Conservation (phyloP, 1,139 yeast species). For the Spathaspora sp. region DNA sequence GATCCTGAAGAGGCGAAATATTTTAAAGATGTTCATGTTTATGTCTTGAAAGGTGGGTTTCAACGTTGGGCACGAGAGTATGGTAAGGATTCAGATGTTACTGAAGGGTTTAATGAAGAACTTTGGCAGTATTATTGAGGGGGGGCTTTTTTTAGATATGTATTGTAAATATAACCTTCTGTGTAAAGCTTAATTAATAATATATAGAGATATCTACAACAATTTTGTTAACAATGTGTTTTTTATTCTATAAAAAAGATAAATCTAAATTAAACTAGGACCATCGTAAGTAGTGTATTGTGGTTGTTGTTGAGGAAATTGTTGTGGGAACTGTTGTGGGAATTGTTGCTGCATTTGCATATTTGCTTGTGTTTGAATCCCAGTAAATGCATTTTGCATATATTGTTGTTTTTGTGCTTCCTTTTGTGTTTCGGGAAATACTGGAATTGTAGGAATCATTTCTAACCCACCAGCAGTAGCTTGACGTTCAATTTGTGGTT, state of each 20-base stretch:
- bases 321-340: constrained; percentile 8
- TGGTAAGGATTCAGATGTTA: constrained; percentile 64
- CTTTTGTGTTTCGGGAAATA: constrained; percentile 62
- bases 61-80: constrained; percentile 75
- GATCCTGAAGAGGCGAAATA: constrained; percentile 24
- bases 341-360: constrained; percentile 12
- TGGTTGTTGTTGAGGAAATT: constrained; percentile 12
- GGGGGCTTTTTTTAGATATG: constrained; percentile 1
- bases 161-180: not conserved
- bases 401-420: constrained; percentile 37
- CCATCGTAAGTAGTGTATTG: constrained; percentile 21
- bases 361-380: constrained; percentile 33
- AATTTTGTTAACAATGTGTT: not conserved
- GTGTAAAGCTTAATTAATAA: constrained; percentile 4
- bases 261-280: constrained; percentile 25
- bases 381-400: constrained; percentile 38
- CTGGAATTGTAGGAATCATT: constrained; percentile 58
- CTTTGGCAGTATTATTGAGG: constrained; percentile 46
- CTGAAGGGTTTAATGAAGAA: constrained; percentile 63
- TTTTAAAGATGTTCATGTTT: constrained; percentile 48
- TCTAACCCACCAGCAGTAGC: constrained; percentile 72
- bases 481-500: constrained; percentile 40
- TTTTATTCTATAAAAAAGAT: not conserved
- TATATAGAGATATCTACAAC: not conserved
- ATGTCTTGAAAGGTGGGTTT: constrained; percentile 83